A percentile compares a stretch with the other conserved stretches of the same genome.
Evolutionary conservation across 306 rosid species (phyloP).

Genomic region (Abrus precatorius): DNA sequence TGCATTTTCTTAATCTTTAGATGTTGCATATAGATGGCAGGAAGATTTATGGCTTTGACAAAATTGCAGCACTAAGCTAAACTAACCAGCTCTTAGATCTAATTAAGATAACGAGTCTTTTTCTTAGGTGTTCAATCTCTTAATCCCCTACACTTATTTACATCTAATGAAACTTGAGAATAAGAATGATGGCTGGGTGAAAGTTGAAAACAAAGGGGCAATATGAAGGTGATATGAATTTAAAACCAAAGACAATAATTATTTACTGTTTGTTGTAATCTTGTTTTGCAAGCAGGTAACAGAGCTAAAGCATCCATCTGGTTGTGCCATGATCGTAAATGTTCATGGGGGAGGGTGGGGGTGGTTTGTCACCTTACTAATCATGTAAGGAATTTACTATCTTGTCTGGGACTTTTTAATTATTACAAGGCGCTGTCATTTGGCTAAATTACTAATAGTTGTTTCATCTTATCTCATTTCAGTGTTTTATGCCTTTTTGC

Average conservation of each 20-base stretch:
- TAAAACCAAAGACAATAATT: slow-evolving; percentile 13
- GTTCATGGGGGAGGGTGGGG: slow-evolving; percentile 78
- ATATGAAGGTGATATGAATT: slow-evolving; percentile 30
- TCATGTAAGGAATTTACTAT: slow-evolving; percentile 59
- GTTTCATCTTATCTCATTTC: slow-evolving; percentile 55
- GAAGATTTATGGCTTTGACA: slow-evolving; percentile 29
- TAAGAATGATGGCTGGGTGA: background rate
- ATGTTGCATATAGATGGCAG: slow-evolving; percentile 33
- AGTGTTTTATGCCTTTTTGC: slow-evolving; percentile 83
- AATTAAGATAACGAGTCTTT: slow-evolving; percentile 1
- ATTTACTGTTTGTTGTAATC: slow-evolving; percentile 26
- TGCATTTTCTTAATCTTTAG: slow-evolving; percentile 4
- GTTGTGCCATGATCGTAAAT: slow-evolving; percentile 72
- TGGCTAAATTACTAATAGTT: slow-evolving; percentile 36
- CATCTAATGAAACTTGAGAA: background rate
- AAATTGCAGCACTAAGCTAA: slow-evolving; percentile 15
- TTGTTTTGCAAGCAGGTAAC: slow-evolving; percentile 69
- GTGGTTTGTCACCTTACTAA: slow-evolving; percentile 74
- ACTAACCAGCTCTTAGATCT: slow-evolving; percentile 2
- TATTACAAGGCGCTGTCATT: slow-evolving; percentile 29
- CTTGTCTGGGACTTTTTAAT: slow-evolving; percentile 18
- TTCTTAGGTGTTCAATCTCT: slow-evolving; percentile 14
- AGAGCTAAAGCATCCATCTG: slow-evolving; percentile 89
- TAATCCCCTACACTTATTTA: slow-evolving; percentile 24
- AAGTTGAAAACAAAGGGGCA: slow-evolving; percentile 16